Percentiles rank a stretch among this genome's conserved stretches.
Evolutionary conservation across 805 yeast genomes (phyloP).

Genomic region (Ogataea angusta): DNA sequence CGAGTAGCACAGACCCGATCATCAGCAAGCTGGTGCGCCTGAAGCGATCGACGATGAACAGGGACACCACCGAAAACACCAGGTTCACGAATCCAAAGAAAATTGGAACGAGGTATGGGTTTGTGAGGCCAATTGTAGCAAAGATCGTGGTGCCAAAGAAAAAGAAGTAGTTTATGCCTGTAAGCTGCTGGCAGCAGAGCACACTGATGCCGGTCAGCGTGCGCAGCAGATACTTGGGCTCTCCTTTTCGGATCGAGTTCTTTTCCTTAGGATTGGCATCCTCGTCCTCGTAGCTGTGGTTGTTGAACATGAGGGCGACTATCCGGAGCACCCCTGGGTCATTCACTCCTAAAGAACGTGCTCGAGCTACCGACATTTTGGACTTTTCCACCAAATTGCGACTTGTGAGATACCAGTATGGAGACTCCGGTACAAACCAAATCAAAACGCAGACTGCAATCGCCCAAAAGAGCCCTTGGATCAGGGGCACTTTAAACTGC

Average conservation of each 20-base stretch:
- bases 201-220: slow-evolving; percentile 30
- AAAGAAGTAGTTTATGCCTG: slow-evolving; percentile 67
- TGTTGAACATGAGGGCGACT: slow-evolving; percentile 23
- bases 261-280: slow-evolving; percentile 2
- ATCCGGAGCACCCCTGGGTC: slow-evolving; percentile 22
- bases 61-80: slow-evolving; percentile 46
- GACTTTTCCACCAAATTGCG: slow-evolving; percentile 15
- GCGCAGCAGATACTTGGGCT: slow-evolving; percentile 30
- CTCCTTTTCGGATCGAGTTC: slow-evolving; percentile 24
- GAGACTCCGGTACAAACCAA: slow-evolving; percentile 35
- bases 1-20: slow-evolving; percentile 48
- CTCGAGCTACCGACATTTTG: slow-evolving; percentile 20
- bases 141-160: slow-evolving; percentile 64
- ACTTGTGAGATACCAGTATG: slow-evolving; percentile 27
- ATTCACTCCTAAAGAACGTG: slow-evolving; percentile 17
- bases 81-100: slow-evolving; percentile 54
- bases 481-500: slow-evolving; percentile 26
- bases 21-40: slow-evolving; percentile 47
- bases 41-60: slow-evolving; percentile 44
- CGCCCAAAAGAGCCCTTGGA: slow-evolving; percentile 20
- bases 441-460: slow-evolving; percentile 17
- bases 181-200: slow-evolving; percentile 43
- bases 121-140: slow-evolving; percentile 45
- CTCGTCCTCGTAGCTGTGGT: slow-evolving; percentile 8
- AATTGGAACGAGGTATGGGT: slow-evolving; percentile 55